These are phyloP conservation scores for Teunomyces barrocoloradensis DNA, from an alignment of 805 yeast genomes.

Conservation along the genomic window DNA sequence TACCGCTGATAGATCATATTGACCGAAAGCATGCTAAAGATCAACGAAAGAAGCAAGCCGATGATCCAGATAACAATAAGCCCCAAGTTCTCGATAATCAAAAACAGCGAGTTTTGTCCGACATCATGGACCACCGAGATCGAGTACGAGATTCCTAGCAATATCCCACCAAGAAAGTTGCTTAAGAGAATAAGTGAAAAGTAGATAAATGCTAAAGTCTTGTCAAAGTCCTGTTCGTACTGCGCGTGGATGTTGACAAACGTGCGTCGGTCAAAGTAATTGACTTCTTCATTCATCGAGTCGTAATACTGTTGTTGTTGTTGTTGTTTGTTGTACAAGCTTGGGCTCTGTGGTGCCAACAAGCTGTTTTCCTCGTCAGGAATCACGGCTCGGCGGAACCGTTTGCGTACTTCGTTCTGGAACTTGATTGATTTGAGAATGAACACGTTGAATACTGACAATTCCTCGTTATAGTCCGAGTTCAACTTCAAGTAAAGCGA, in stretches of 20 bases:
- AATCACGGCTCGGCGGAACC: background rate
- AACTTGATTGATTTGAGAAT: slow-evolving; percentile 20
- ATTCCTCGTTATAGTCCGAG: slow-evolving; percentile 15
- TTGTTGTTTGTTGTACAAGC: background rate
- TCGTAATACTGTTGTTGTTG: slow-evolving; percentile 26
- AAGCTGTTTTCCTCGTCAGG: background rate
- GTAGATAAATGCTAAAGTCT: slow-evolving; percentile 34
- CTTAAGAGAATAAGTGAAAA: slow-evolving; percentile 34
- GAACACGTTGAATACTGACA: slow-evolving; percentile 17
- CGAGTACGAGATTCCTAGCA: slow-evolving; percentile 38
- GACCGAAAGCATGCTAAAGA: slow-evolving; percentile 34
- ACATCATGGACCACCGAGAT: slow-evolving; percentile 20
- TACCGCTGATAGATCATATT: slow-evolving; percentile 33
- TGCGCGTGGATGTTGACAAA: slow-evolving; percentile 19
- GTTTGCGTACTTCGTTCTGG: slow-evolving; percentile 15
- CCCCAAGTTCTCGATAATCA: slow-evolving; percentile 29
- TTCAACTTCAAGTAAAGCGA: slow-evolving; percentile 20
- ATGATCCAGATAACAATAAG: slow-evolving; percentile 28
- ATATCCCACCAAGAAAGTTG: slow-evolving; percentile 37
- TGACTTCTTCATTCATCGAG: slow-evolving; percentile 34
- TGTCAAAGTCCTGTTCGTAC: slow-evolving; percentile 35
- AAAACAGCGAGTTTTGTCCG: slow-evolving; percentile 19
- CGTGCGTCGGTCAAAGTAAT: slow-evolving; percentile 18
- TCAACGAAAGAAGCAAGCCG: slow-evolving; percentile 32
- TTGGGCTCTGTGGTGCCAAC: too few species aligned